These are phyloP conservation scores for Purpureocillium takamizusanense DNA, from an alignment of 2,329 filamentous ascomycete species.

Conservation along the genomic window DNA sequence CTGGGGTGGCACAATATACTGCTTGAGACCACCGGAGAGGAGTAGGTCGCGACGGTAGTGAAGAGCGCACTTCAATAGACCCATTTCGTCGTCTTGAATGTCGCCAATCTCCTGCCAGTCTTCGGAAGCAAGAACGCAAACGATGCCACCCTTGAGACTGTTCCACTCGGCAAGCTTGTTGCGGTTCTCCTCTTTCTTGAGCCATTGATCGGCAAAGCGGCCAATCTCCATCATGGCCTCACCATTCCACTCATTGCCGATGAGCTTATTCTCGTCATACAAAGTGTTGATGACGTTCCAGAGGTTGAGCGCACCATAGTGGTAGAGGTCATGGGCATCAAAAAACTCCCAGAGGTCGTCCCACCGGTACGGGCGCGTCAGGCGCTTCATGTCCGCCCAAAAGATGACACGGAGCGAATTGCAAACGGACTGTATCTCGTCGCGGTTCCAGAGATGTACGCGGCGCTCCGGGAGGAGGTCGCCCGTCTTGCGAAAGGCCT, in stretches of 20 bases:
- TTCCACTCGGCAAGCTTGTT: constrained; percentile 22
- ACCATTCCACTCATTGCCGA: constrained; percentile 16
- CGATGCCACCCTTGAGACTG: constrained; percentile 13
- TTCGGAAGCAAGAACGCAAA: constrained; percentile 15
- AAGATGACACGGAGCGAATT: constrained; percentile 28
- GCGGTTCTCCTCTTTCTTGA: constrained; percentile 17
- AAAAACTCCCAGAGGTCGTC: constrained; percentile 38
- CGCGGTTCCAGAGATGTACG: constrained; percentile 27
- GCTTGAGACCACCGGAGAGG: constrained; percentile 8
- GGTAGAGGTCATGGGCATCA: constrained; percentile 37
- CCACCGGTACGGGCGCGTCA: constrained; percentile 22
- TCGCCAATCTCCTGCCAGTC: constrained; percentile 20
- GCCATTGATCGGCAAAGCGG: constrained; percentile 28
- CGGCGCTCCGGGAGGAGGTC: constrained; percentile 18
- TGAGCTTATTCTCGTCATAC: constrained; percentile 27
- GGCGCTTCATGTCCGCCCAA: constrained; percentile 24
- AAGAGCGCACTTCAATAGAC: constrained; percentile 22
- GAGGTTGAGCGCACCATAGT: constrained; percentile 37
- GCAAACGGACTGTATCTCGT: constrained; percentile 27
- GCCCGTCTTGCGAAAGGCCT: constrained; percentile 17
- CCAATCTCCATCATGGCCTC: constrained; percentile 18
- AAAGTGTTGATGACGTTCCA: constrained; percentile 35
- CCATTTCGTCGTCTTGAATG: constrained; percentile 18
- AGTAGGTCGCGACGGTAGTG: constrained; percentile 19
- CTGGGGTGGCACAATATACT: constrained; percentile 8